Conservation (phyloP, 306 rosid species). For the Quercus parvula region DNA sequence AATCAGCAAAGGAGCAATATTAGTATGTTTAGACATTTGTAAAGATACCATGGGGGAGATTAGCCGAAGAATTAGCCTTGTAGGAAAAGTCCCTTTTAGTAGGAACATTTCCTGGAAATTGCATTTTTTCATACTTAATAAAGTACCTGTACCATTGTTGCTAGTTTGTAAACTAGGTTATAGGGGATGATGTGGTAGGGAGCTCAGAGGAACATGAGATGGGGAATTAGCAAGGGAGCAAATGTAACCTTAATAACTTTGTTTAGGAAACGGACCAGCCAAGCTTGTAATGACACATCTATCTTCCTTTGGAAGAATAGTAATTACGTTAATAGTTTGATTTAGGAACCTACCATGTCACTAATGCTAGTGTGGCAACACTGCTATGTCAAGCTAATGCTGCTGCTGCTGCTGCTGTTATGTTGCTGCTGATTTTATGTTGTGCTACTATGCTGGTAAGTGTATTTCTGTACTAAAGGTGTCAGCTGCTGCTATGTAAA, state of each 20-base stretch:
- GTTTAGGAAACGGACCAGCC: neutral
- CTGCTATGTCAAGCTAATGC: too few relatives aligned
- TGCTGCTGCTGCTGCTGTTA: too few relatives aligned
- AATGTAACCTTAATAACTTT: neutral
- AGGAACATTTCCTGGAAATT: neutral
- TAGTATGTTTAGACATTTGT: too few relatives aligned
- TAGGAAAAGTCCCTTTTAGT: neutral
- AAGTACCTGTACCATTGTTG: neutral
- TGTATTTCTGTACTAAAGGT: too few relatives aligned
- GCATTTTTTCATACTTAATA: neutral
- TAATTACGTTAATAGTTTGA: neutral
- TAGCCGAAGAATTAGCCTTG: neutral
- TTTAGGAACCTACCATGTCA: neutral
- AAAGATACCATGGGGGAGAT: too few relatives aligned
- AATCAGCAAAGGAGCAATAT: too few relatives aligned
- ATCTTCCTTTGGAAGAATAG: neutral
- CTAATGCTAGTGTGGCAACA: too few relatives aligned
- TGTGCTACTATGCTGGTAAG: too few relatives aligned
- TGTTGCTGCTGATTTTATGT: too few relatives aligned
- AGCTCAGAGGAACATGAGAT: neutral
- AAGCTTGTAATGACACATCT: neutral
- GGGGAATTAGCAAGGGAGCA: neutral
- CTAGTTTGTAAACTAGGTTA: neutral
- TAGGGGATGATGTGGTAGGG: neutral
- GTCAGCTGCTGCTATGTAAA: too few relatives aligned